These are phyloP conservation scores for Ustilago xerochloae DNA, from an alignment of 1,284 basidiomycete genomes.

Conservation along the genomic window DNA sequence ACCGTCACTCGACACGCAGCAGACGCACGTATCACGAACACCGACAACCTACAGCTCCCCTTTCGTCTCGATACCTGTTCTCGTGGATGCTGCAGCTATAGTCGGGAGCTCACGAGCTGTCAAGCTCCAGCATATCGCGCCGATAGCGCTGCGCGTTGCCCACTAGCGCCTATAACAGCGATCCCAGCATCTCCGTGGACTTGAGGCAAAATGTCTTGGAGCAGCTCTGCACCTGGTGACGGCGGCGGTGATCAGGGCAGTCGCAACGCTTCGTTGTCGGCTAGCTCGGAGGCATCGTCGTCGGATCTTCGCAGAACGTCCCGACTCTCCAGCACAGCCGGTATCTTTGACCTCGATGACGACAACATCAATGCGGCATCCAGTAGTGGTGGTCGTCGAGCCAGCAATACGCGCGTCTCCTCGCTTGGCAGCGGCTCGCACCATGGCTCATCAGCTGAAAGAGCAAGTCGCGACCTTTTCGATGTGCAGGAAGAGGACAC, in stretches of 20 bases:
- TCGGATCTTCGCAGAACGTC: slow-evolving; percentile 28
- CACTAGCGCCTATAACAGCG: slow-evolving; percentile 8
- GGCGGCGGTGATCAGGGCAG: slow-evolving; percentile 16
- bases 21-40: background rate
- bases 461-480: slow-evolving; percentile 30
- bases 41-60: background rate
- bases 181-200: background rate
- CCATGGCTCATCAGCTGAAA: slow-evolving; percentile 24
- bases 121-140: slow-evolving; percentile 11
- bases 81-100: slow-evolving; percentile 22
- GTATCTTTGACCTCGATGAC: slow-evolving; percentile 57
- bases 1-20: background rate
- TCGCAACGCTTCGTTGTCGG: slow-evolving; percentile 33
- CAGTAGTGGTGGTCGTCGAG: slow-evolving; percentile 27
- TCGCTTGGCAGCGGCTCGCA: slow-evolving; percentile 28
- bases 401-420: slow-evolving; percentile 27
- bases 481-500: slow-evolving; percentile 37
- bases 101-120: slow-evolving; percentile 12
- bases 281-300: slow-evolving; percentile 41
- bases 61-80: background rate
- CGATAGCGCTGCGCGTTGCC: slow-evolving; percentile 11
- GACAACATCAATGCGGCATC: slow-evolving; percentile 29
- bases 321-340: slow-evolving; percentile 52
- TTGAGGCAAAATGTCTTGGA: slow-evolving; percentile 18
- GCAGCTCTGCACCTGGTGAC: slow-evolving; percentile 36